Conservation (phyloP, 169 alveolate genomes). For the Plasmodium reichenowi region DNA sequence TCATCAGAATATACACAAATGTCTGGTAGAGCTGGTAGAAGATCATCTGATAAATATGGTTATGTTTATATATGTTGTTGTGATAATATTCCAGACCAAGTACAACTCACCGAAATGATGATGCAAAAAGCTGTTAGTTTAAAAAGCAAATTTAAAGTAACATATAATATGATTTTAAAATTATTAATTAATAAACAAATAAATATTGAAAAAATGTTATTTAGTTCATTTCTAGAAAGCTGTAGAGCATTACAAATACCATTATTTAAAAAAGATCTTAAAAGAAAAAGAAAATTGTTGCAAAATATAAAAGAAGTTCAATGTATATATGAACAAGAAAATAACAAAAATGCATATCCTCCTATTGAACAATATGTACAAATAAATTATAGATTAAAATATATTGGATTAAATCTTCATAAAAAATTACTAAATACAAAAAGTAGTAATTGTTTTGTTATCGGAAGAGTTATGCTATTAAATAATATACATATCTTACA, state of each 20-base stretch:
- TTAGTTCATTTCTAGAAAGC: slow-evolving; percentile 90
- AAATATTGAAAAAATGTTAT: slow-evolving; percentile 88
- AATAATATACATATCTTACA: slow-evolving; percentile 28
- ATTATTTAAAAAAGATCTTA: slow-evolving; percentile 79
- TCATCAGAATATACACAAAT: slow-evolving; percentile 98
- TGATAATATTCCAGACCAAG: slow-evolving; percentile 91
- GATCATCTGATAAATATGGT: slow-evolving; percentile 98
- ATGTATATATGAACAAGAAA: slow-evolving; percentile 56
- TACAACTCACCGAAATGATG: slow-evolving; percentile 89
- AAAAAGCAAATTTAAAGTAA: slow-evolving; percentile 93
- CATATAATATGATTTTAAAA: slow-evolving; percentile 92
- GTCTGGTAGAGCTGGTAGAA: slow-evolving; percentile 99
- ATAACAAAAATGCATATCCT: slow-evolving; percentile 7
- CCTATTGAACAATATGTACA: slow-evolving; percentile 75
- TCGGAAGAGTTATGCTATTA: slow-evolving; percentile 75
- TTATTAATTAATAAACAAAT: slow-evolving; percentile 87
- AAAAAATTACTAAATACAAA: slow-evolving; percentile 52
- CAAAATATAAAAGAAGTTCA: slow-evolving; percentile 74
- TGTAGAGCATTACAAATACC: slow-evolving; percentile 86
- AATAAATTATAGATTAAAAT: slow-evolving; percentile 64
- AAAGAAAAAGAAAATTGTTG: slow-evolving; percentile 74
- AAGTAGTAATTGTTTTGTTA: slow-evolving; percentile 61
- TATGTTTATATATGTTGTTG: slow-evolving; percentile 93
- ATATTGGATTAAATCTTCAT: slow-evolving; percentile 70
- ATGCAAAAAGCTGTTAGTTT: slow-evolving; percentile 88